Percentiles rank a stretch among this genome's conserved stretches.
Conservation (phyloP, 345 rosid genomes). For the Brassica incana region DNA sequence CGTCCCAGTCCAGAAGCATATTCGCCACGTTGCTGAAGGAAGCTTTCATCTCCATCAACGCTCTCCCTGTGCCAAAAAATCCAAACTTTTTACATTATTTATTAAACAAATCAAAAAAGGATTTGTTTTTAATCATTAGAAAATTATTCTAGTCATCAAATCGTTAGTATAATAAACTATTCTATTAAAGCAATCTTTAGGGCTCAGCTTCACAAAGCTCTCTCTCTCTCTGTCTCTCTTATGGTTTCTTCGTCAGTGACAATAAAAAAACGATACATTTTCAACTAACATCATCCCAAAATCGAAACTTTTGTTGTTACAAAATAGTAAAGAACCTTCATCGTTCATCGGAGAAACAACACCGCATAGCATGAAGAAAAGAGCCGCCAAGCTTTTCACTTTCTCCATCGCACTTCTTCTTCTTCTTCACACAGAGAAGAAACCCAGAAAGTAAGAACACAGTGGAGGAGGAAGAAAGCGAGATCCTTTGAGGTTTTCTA, state of each 20-base stretch:
- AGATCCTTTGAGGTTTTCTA: not conserved
- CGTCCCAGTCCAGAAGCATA: slow-evolving; percentile 80
- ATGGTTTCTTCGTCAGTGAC: not conserved
- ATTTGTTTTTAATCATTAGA: slow-evolving; percentile 1
- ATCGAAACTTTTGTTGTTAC: not conserved
- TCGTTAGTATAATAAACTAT: not conserved
- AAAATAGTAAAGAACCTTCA: slow-evolving; percentile 50
- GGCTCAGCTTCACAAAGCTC: not conserved
- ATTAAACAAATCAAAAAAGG: not conserved
- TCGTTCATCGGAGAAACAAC: slow-evolving; percentile 50
- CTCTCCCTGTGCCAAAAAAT: slow-evolving; percentile 52
- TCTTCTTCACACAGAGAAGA: not conserved
- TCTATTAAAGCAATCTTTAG: not conserved
- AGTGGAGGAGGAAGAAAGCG: not conserved
- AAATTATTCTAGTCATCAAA: slow-evolving; percentile 8
- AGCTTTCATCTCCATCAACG: slow-evolving; percentile 70
- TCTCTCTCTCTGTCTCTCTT: not conserved
- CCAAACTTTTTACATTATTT: not conserved
- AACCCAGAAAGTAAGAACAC: not conserved
- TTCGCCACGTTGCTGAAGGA: slow-evolving; percentile 76
- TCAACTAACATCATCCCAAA: not conserved
- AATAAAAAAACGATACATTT: not conserved
- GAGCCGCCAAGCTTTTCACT: slow-evolving; percentile 9
- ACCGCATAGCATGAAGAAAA: slow-evolving; percentile 36
- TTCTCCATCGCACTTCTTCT: not conserved